Evolutionary conservation across 768 basidiomycete genomes (phyloP), one percentile per base, ranked within the genome.

Genomic region (Tricholoma flavovirens): DNA sequence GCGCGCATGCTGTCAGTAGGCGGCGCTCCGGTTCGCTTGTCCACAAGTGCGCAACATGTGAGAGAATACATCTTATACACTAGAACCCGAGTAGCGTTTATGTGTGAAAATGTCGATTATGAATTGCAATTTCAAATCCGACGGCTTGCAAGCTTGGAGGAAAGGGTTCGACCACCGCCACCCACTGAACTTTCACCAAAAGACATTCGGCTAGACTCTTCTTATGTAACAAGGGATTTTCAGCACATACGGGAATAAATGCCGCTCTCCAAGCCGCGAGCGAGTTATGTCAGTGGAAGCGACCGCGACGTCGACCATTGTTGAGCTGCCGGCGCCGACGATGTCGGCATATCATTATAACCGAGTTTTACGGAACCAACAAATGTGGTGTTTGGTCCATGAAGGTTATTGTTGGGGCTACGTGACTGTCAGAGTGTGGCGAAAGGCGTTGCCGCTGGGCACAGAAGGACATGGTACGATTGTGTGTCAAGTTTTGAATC

Each of bases 251-350:
- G n/a, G n/a, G n/a, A n/a, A n/a, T n/a, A n/a, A n/a, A n/a, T n/a
- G n/a, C n/a, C n/a, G n/a, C n/a, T n/a, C n/a, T 36, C 14, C 35
- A 36, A 15, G 35, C 24, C 24, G 24, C 12, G 35, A 36, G 12
- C 35, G 14, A 14, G 15, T 15, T 1, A 6, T 36, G 12, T 2
- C 1, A 15, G 11, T 12, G 33, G 11, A n/a, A n/a, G n/a, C n/a
- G n/a, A n/a, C n/a, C n/a, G n/a, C n/a, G n/a, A n/a, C n/a, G n/a
- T n/a, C 32, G 8, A 9, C 32, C 11, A 33, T 15, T 9, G 12
- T 42, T 24, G 5, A 24, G 14, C 51, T 55, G 51, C 59, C 59
- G 59, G 46, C 55, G 51, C 59, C 59, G 59, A 57, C 36, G 48
- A 45, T 30, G 22, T 55, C 59, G 59, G 59, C 24, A 32, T 48